Base-by-base conservation (phyloP, 2,329 filamentous ascomycete genomes). In the Hysterium pulicare region DNA sequence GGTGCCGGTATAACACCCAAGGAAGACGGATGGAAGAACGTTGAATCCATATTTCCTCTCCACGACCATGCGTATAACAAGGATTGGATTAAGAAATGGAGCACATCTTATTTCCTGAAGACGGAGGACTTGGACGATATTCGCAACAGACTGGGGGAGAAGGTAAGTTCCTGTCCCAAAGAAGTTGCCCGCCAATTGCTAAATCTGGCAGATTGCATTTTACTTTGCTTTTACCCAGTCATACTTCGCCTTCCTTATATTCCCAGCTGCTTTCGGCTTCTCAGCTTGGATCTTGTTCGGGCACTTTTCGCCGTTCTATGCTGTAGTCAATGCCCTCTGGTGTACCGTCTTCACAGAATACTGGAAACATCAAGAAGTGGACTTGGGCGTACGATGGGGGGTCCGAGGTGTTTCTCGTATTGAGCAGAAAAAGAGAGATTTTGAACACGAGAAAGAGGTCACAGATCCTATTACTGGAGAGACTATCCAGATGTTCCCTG, bases 201-300 rank as follows among this genome's bases (percentile, higher is more conserved):
- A 66, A 22, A 33, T 19, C 5, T 5, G 4, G 7, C 49, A 81
- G 76, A 86, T 96, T 45, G 91, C 87, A 26, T 95, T 94, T 66
- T 97, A 97, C 71, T 97, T 95, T 64, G 89, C 90, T 30, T 97
- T 97, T 61, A 78, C 94, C 23, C 87, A 95, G 60, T 85, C 85
- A 24, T 97, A 97, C 69, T 94, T 95, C 61, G 76, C 81, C 45
- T 95, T 94, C 61, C 74, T 95, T 20, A 68, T 87, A n/a, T 84
- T 91, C 46, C 90, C 90, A 0, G 87, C 90, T 1, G 82, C 75
- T 4, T 83, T 93, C 54, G 91, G 91, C 3, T 74, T 87, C 31
- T 75, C 79, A 1, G 80, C 85, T 10, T 96, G 89, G 87, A 66
- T 90, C 22, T 72, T 95, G n/a, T 74, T 95, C 0, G 89, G 89